Base-by-base conservation (phyloP, 768 basidiomycete species). In the Tulasnella sp. region DNA sequence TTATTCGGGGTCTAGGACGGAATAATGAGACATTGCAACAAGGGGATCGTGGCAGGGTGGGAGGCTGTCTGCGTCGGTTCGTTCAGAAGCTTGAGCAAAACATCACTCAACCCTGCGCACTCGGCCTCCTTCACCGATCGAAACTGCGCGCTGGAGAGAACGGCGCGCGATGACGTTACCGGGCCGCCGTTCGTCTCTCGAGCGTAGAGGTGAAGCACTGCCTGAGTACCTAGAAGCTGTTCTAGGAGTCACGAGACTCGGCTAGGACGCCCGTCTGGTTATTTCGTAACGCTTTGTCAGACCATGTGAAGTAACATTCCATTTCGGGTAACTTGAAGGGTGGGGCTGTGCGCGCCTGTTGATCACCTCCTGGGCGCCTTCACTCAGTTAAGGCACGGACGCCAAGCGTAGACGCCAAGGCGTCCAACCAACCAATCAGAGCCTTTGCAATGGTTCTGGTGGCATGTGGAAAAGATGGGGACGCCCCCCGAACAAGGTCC, bases 281-380 rank as follows among this genome's bases (percentile, higher is more conserved):
- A 64, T 64, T 12, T 64, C 60, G 60, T 64, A 64, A 64, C 60
- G 60, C 24, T 64, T 64, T 64, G 60, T 64, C 22, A 28, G 60
- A 64, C 14, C 11, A 18, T 64, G 60, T 24, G n/a, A 64, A 28
- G 24, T 18, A 31, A 14, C 60, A 64, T 4, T 14, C n/a, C 60
- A 64, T 28, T 64, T 64, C 11, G 28, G 31, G 60, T 31, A 28
- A 31, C 24, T n/a, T 64, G 60, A 60, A 22, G 58, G 46, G 18
- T 3, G 16, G 58, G 60, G 60, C 60, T 64, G 60, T 64, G 60
- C 60, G 60, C 60, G n/a, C 60, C 60, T 64, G 60, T 28, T 64
- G 60, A 64, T 64, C 60, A n/a, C 31, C 37, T 18, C n/a, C 60
- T 64, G 60, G 60, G 60, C 60, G 60, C 60, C 16, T 50, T 50